These are phyloP conservation scores for Quercus mongolica DNA, from an alignment of 306 rosid genomes.

Conservation along the genomic window DNA sequence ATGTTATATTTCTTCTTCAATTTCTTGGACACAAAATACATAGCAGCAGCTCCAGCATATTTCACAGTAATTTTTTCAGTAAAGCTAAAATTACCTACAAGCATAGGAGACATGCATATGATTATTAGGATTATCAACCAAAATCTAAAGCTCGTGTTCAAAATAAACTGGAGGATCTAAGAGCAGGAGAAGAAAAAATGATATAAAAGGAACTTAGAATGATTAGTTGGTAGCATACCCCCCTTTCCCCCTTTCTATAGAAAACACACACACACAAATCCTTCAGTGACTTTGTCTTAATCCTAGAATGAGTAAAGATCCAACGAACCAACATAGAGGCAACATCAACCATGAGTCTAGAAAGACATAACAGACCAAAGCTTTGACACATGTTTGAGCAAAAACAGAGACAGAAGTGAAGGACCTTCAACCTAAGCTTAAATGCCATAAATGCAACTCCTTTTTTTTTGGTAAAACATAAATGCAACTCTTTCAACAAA, in stretches of 20 bases:
- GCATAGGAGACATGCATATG: background rate
- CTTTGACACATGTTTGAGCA: background rate
- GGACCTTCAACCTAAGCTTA: background rate
- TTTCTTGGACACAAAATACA: constrained; percentile 95
- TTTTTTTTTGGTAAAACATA: no score
- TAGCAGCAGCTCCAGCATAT: constrained; percentile 96
- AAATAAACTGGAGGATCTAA: background rate
- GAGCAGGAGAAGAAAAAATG: background rate
- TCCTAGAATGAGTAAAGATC: background rate
- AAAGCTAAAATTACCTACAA: constrained; percentile 80
- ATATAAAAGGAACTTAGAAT: background rate
- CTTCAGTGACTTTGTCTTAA: background rate
- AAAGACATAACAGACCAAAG: background rate
- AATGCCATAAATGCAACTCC: background rate
- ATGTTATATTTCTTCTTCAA: constrained; percentile 93
- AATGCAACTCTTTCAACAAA: background rate
- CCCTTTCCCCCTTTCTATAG: background rate
- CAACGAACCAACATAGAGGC: background rate
- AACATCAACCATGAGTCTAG: background rate
- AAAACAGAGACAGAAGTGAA: background rate
- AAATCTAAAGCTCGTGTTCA: constrained; percentile 15
- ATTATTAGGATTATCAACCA: background rate
- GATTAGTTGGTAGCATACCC: background rate
- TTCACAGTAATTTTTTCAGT: constrained; percentile 74
- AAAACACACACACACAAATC: background rate